Evolutionary conservation across 2,329 filamentous ascomycete genomes (phyloP).

Genomic region (Curvularia sp.): DNA sequence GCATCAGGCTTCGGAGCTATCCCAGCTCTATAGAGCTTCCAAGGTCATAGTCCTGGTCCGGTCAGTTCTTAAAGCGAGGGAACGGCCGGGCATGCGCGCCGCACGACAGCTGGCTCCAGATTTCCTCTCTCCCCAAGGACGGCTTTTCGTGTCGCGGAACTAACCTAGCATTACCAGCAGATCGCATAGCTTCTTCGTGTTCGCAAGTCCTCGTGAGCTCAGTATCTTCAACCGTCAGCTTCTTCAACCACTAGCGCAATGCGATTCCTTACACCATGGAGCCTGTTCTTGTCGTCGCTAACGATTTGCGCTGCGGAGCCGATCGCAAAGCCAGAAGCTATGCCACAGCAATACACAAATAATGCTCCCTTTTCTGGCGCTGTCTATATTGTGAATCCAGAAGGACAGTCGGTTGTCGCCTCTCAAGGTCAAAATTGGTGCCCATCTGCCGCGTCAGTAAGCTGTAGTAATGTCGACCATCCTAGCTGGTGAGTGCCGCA

Average conservation of each 20-base stretch:
- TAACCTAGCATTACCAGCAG: conserved; percentile 18
- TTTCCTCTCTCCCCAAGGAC: conserved; percentile 15
- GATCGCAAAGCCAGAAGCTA: conserved; percentile 36
- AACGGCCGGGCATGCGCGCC: conserved; percentile 23
- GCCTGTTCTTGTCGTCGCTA: conserved; percentile 21
- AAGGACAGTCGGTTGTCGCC: conserved; percentile 43
- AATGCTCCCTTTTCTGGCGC: conserved; percentile 52
- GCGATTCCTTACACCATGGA: conserved; percentile 24
- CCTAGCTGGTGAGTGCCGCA: conserved; percentile 50
- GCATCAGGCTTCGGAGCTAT: conserved; percentile 38
- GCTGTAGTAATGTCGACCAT: conserved; percentile 52
- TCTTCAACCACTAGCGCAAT: conserved; percentile 21
- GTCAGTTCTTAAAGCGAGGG: conserved; percentile 37
- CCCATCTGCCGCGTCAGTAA: conserved; percentile 46
- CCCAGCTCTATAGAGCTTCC: conserved; percentile 34
- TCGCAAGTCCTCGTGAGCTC: background rate
- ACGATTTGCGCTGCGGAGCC: conserved; percentile 31
- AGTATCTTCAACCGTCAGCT: conserved; percentile 1
- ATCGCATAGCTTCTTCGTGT: conserved; percentile 3
- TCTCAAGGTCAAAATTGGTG: conserved; percentile 46
- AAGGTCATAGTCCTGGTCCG: conserved; percentile 25
- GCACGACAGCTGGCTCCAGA: conserved; percentile 20
- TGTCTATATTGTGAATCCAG: conserved; percentile 47
- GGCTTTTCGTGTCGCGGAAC: conserved; percentile 16
- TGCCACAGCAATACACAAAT: conserved; percentile 41